Base-by-base conservation (phyloP, 495 filamentous ascomycete species). In the Penicillium macrosclerotiorum region DNA sequence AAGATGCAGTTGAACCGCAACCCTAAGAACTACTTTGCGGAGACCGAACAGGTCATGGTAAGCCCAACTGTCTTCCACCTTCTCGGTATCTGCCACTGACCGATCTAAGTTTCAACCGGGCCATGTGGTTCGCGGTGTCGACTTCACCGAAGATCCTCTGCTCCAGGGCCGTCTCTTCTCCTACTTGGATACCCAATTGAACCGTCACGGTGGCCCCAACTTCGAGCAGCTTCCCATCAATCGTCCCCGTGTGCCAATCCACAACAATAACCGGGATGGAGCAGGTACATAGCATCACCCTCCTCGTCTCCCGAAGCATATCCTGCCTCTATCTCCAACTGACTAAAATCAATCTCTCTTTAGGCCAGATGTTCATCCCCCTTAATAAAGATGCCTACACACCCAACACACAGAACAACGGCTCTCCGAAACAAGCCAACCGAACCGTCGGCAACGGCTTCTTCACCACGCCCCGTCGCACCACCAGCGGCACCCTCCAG, bases 191-290 rank as follows among this genome's bases (percentile, higher is more conserved):
- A 86, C 86, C 3, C 83, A 87, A 55, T 54, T 86, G 8, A 87
- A 88, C 69, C 81, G 86, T 3, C 70, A 88, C 55, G 77, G 80
- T 23, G 82, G 56, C 3, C 56, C 84, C 52, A 90, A 90, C 72
- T 88, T 87, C 53, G 83, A 88, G 61, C 83, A 88, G 60, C 61
- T 88, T 5, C 85, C 85, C 8, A 83, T 89, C 65, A 90, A 90
- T 72, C 76, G 79, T 11, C 86, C 86, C 8, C 41, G 59, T 12
- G 31, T 48, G 3, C 71, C 76, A 12, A 73, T 88, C 33, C 84
- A 88, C 71, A 89, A 88, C 68, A 88, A 90, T 68, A 85, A 88
- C 61, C 71, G 71, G 16, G 71, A 75, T 45, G 71, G 71, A 24
- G 67, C 71, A 27, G 66, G 57, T 58, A 45, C n/a, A n/a, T n/a